Evolutionary conservation across 768 basidiomycete species (phyloP), one percentile per base, ranked within the genome.

Genomic region (Clitopilus hobsonii): DNA sequence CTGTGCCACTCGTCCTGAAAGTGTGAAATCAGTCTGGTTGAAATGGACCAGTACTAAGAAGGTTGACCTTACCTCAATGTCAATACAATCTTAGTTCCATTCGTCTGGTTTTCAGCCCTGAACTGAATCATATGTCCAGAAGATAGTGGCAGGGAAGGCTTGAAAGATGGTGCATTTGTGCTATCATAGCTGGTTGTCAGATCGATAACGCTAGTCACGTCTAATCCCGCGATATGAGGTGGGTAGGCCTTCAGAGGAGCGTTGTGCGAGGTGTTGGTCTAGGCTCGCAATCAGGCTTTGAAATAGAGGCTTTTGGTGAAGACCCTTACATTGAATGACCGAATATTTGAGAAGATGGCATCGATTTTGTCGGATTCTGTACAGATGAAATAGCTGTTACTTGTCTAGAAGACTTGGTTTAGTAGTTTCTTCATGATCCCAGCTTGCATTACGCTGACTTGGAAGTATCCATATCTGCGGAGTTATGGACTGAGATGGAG

Each of bases 81-180:
- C 51, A 94, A 71, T 1, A 82, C 80, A 38, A 93, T 76, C 57
- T 70, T 80, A 22, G 73, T 76, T 4, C 69, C 78, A 25, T 71
- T 68, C 7, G 49, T 61, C 41, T 65, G 58, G 54, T 71, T 72
- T 47, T 74, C 71, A 2, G 83, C 88, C 52, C 83, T 73, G 66
- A 95, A 88, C 59, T 89, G 86, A 38, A 94, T 83, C 93, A 94
- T 94, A 60, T 94, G 86, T 5, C 91, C 86, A 0, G 84, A 85
- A 18, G 91, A 90, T 28, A 90, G 67, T 18, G 87, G 88, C 18
- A 91, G 71, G 24, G 70, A 68, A 11, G 90, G 86, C 59, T 77
- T 70, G 63, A 76, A 84, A 2, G 74, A 74, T 1, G 88, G 86
- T n/a, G 85, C 76, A 61, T 91, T 88, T 5, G 75, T 74, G 60